Conservation (phyloP, 208 protist genomes). For the Paratrypanosoma confusum region DNA sequence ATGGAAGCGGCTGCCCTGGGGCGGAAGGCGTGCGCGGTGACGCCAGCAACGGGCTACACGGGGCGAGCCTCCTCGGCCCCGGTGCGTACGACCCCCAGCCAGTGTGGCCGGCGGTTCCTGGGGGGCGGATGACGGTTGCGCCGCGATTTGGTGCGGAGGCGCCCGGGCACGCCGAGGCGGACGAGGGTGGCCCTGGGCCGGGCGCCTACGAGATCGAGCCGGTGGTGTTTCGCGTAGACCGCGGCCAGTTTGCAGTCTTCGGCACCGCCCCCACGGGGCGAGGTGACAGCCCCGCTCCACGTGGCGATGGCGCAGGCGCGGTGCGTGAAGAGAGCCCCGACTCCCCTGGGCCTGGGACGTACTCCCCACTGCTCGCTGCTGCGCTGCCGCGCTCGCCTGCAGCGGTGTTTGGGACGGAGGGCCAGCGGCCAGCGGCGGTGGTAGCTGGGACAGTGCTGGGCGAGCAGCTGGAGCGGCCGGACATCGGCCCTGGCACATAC, state of each 20-base stretch:
- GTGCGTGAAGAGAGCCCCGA: background rate
- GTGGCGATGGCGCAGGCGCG: background rate
- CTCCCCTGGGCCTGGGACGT: constrained; percentile 32
- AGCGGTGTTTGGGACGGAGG: constrained; percentile 16
- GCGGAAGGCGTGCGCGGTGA: background rate
- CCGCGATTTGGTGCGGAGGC: constrained; percentile 2
- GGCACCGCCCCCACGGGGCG: constrained; percentile 6
- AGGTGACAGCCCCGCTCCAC: background rate
- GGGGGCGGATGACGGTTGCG: background rate
- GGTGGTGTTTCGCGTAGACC: background rate
- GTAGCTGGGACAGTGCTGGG: constrained; percentile 4
- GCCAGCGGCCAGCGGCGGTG: constrained; percentile 9
- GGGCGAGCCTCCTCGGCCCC: too few species aligned
- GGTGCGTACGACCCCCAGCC: too few species aligned
- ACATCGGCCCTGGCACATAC: constrained; percentile 39
- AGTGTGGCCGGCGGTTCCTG: background rate
- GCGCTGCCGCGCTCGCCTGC: constrained; percentile 4
- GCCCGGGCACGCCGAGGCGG: background rate
- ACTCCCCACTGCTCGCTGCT: constrained; percentile 17
- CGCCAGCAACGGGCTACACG: background rate
- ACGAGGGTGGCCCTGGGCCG: constrained; percentile 21
- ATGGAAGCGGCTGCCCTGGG: background rate
- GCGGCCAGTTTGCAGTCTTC: constrained; percentile 2
- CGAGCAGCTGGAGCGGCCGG: too few species aligned
- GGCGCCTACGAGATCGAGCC: constrained; percentile 28